A percentile compares a stretch with the other conserved stretches of the same genome.
phyloP scores from a whole-genome alignment of 169 alveolate genomes.

The Plasmodium sp. region DNA sequence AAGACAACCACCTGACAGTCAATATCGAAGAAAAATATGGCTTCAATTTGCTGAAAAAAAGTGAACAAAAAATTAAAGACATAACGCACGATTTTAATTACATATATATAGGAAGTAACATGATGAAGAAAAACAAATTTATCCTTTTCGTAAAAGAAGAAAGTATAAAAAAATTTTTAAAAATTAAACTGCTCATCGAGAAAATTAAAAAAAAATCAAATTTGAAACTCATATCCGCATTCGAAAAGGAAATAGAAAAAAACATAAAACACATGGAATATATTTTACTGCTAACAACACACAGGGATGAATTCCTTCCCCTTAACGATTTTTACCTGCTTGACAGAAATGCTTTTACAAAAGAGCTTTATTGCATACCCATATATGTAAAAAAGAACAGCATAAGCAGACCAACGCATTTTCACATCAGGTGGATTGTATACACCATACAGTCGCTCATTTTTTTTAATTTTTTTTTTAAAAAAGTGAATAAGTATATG shows the following conservation, averaged over 20 bases:
- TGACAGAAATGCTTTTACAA: slow-evolving; percentile 51
- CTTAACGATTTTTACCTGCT: slow-evolving; percentile 55
- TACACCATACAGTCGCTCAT: slow-evolving; percentile 59
- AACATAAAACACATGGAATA: slow-evolving; percentile 58
- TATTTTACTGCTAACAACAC: slow-evolving; percentile 49
- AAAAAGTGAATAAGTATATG: slow-evolving; percentile 70
- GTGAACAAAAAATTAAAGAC: slow-evolving; percentile 63
- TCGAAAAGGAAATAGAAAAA: slow-evolving; percentile 62
- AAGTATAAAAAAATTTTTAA: slow-evolving; percentile 45
- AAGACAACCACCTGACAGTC: not conserved
- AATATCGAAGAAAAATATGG: slow-evolving; percentile 70
- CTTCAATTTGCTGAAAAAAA: slow-evolving; percentile 57
- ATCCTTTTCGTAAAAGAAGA: slow-evolving; percentile 64
- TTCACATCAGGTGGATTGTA: slow-evolving; percentile 63
- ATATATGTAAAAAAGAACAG: slow-evolving; percentile 53
- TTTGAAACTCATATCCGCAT: slow-evolving; percentile 50
- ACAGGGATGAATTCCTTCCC: slow-evolving; percentile 58
- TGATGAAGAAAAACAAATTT: slow-evolving; percentile 20
- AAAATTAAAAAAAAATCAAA: slow-evolving; percentile 53
- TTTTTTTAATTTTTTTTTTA: slow-evolving; percentile 55
- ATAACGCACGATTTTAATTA: slow-evolving; percentile 67
- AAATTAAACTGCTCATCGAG: slow-evolving; percentile 46
- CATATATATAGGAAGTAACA: slow-evolving; percentile 47
- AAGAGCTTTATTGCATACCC: slow-evolving; percentile 64
- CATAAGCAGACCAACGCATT: slow-evolving; percentile 44